These are phyloP conservation scores for Leptodontidium sp. DNA, from an alignment of 2,329 filamentous ascomycete genomes.

Conservation along the genomic window DNA sequence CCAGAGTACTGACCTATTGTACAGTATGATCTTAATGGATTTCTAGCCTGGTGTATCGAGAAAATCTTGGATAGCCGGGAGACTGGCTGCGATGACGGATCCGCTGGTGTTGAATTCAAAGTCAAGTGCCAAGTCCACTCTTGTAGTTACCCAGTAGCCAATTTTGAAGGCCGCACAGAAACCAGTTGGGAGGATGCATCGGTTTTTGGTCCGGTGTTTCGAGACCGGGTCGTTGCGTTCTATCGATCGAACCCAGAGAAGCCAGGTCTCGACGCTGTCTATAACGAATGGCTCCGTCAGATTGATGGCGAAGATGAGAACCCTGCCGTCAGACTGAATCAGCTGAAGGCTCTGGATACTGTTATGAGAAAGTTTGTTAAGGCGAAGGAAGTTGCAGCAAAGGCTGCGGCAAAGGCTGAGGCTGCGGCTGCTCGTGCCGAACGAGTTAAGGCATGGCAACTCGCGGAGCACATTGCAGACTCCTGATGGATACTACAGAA, in stretches of 20 bases:
- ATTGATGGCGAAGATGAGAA: background rate
- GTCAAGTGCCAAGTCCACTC: background rate
- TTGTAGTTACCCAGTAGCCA: background rate
- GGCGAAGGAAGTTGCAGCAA: background rate
- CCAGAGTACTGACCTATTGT: background rate
- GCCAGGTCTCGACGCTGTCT: conserved; percentile 20
- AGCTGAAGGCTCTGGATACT: background rate
- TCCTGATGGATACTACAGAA: too few species aligned
- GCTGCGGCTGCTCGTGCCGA: background rate
- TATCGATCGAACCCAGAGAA: conserved; percentile 11
- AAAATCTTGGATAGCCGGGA: background rate
- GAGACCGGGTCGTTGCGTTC: background rate
- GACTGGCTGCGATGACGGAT: conserved; percentile 8
- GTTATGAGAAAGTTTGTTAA: background rate
- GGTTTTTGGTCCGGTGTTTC: background rate
- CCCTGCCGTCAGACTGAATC: background rate
- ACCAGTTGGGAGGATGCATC: conserved; percentile 24
- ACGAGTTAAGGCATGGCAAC: background rate
- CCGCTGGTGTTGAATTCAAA: conserved; percentile 25
- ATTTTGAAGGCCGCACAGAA: background rate
- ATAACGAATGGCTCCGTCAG: conserved; percentile 13
- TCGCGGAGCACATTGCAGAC: too few species aligned
- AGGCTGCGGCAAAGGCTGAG: background rate
- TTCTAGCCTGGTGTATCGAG: conserved; percentile 19
- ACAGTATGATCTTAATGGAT: conserved; percentile 29